Percentiles rank a stretch among this genome's conserved stretches.
Evolutionary conservation across 176 grass and related monocot species (phyloP).

Genomic region (Pharus latifolius): DNA sequence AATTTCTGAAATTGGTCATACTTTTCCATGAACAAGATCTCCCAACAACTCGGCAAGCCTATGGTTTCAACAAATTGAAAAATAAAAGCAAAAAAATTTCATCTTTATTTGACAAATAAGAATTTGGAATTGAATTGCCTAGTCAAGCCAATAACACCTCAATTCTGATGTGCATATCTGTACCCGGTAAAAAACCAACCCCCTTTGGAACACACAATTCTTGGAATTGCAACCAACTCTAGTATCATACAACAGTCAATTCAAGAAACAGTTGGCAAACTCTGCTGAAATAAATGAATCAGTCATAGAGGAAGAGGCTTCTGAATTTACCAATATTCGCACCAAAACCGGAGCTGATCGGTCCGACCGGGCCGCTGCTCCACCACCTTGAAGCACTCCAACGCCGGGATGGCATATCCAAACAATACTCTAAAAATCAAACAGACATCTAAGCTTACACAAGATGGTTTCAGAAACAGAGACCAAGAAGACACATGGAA

Average conservation of each 20-base stretch:
- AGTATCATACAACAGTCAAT: background rate
- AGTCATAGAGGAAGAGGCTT: background rate
- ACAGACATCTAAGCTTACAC: background rate
- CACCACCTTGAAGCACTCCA: constrained; percentile 89
- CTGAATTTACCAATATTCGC: constrained; percentile 78
- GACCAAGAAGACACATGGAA: background rate
- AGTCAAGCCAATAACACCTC: background rate
- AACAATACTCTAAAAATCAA: constrained; percentile 48
- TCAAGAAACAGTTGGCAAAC: background rate
- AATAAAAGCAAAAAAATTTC: background rate
- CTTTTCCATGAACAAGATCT: background rate
- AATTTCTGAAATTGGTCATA: constrained; percentile 19
- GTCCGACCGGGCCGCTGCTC: constrained; percentile 52
- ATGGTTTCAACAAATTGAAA: background rate
- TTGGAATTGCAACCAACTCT: background rate
- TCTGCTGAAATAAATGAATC: background rate
- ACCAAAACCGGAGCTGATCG: constrained; percentile 89
- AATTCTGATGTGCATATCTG: background rate
- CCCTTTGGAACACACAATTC: background rate
- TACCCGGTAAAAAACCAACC: background rate
- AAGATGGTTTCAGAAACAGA: background rate
- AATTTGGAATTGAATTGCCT: background rate
- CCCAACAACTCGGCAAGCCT: background rate
- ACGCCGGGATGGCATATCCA: constrained; percentile 67
- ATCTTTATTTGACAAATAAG: background rate